phyloP scores from a whole-genome alignment of 2,329 filamentous ascomycete species.

The Aspergillus melleus region DNA sequence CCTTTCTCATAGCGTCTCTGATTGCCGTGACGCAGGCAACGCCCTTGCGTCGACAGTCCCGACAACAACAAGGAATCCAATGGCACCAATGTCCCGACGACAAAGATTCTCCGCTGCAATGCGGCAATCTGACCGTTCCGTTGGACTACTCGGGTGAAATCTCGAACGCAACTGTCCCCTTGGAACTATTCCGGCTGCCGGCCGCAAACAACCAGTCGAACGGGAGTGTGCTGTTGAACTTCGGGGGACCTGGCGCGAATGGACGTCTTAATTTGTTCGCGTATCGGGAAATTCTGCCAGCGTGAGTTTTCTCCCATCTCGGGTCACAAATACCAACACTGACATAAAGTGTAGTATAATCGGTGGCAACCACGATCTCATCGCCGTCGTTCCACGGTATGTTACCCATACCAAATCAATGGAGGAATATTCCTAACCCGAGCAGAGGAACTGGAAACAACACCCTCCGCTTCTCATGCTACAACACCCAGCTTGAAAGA shows the following conservation, averaged over 20 bases:
- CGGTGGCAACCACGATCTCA: background rate
- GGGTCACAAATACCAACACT: background rate
- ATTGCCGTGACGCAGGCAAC: background rate
- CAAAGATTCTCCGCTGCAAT: conserved; percentile 17
- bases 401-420: background rate
- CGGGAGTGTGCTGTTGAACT: conserved; percentile 32
- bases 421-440: background rate
- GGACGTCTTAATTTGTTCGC: conserved; percentile 7
- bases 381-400: background rate
- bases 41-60: background rate
- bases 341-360: background rate
- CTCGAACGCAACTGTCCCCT: conserved; percentile 21
- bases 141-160: conserved; percentile 33
- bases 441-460: conserved; percentile 1
- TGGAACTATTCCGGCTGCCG: conserved; percentile 29
- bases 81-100: background rate
- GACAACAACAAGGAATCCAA: background rate
- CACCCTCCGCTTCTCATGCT: conserved; percentile 4
- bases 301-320: background rate
- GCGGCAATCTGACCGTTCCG: conserved; percentile 34
- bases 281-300: background rate
- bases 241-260: conserved; percentile 32
- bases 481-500: background rate
- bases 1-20: background rate
- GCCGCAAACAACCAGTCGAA: conserved; percentile 25